A percentile compares a stretch with the other conserved stretches of the same genome.
phyloP scores from a whole-genome alignment of 2,329 filamentous ascomycete species.

The Apiospora aurea region DNA sequence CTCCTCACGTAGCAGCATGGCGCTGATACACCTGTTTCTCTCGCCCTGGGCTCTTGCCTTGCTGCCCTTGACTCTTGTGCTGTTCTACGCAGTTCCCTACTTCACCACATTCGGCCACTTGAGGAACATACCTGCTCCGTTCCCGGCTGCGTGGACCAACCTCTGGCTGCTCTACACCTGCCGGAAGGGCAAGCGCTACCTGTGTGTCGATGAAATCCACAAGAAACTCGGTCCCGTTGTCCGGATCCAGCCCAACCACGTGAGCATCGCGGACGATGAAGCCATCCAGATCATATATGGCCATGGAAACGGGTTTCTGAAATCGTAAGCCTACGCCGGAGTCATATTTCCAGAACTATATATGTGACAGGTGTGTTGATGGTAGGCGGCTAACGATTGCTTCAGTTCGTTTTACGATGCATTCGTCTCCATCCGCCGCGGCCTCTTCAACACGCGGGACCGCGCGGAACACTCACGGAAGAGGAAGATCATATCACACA shows the following conservation, averaged over 20 bases:
- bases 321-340: slow-evolving; percentile 59
- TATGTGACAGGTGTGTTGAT: background rate
- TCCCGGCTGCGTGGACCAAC: slow-evolving; percentile 72
- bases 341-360: too few relatives aligned
- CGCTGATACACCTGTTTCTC: slow-evolving; percentile 46
- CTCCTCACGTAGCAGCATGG: slow-evolving; percentile 34
- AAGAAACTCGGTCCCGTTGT: slow-evolving; percentile 80
- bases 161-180: slow-evolving; percentile 77
- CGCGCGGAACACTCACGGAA: slow-evolving; percentile 85
- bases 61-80: slow-evolving; percentile 55
- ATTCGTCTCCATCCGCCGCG: slow-evolving; percentile 85
- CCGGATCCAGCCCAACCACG: slow-evolving; percentile 82
- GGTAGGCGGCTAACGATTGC: background rate
- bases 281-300: slow-evolving; percentile 82
- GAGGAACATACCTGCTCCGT: slow-evolving; percentile 66
- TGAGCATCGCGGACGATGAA: slow-evolving; percentile 81
- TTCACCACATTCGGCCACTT: slow-evolving; percentile 60
- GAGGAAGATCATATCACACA: slow-evolving; percentile 87
- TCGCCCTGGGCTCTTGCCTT: slow-evolving; percentile 56
- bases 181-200: slow-evolving; percentile 70
- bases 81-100: slow-evolving; percentile 67
- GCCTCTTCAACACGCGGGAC: slow-evolving; percentile 89
- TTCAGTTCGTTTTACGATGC: slow-evolving; percentile 75
- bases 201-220: slow-evolving; percentile 74
- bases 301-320: slow-evolving; percentile 78